A percentile compares a stretch with the other conserved stretches of the same genome.
Evolutionary conservation across 2,329 filamentous ascomycete genomes (phyloP).

Genomic region (Pseudocercospora musae): DNA sequence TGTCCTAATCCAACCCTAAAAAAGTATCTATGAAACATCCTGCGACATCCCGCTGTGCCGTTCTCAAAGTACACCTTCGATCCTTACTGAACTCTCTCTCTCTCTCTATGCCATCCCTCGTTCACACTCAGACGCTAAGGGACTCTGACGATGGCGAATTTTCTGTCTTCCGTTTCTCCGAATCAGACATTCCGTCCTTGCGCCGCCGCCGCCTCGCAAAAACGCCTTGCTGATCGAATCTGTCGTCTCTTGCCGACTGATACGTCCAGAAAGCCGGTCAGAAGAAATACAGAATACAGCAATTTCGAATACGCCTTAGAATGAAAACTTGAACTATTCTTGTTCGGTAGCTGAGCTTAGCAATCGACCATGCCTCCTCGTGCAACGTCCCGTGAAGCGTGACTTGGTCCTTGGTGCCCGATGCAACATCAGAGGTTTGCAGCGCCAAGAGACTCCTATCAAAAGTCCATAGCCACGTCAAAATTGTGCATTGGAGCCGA

Average conservation of each 20-base stretch:
- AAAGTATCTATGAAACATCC: slow-evolving; percentile 10
- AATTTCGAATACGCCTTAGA: slow-evolving; percentile 7
- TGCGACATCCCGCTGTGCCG: slow-evolving; percentile 12
- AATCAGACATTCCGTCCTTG: neutral
- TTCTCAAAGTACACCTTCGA: neutral
- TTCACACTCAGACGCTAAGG: neutral
- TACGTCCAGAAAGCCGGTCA: neutral
- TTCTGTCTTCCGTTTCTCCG: slow-evolving; percentile 5
- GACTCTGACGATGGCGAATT: neutral
- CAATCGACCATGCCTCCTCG: neutral
- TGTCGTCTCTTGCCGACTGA: neutral
- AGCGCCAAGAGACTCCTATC: neutral
- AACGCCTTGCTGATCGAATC: neutral
- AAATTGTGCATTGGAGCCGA: neutral
- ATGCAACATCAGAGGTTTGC: neutral
- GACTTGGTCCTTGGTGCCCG: neutral
- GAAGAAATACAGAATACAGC: neutral
- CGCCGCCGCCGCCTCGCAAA: neutral
- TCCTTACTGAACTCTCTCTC: slow-evolving; percentile 2
- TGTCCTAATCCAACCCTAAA: slow-evolving; percentile 10
- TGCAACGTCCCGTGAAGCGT: neutral
- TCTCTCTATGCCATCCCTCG: neutral
- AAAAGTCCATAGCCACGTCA: neutral
- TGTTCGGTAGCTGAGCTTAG: neutral
- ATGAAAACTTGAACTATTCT: neutral